phyloP scores from a whole-genome alignment of 2,329 filamentous ascomycete species.

The Trichothecium roseum region DNA sequence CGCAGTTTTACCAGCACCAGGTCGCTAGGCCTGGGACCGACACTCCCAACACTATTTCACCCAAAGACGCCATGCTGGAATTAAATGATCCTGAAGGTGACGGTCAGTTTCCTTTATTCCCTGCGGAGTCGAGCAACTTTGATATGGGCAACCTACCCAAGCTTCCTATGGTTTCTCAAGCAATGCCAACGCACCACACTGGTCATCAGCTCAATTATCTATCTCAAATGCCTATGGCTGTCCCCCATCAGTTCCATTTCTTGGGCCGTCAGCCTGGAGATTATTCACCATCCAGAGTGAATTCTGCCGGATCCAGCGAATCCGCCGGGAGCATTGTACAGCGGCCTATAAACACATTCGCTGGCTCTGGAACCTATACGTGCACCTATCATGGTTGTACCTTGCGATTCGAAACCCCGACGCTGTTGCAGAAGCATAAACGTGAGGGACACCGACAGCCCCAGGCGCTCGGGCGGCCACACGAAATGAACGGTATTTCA shows the following conservation, averaged over 20 bases:
- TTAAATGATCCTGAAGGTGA: conserved; percentile 69
- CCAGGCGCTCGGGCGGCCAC: conserved; percentile 28
- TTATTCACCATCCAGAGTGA: conserved; percentile 23
- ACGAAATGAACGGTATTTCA: conserved; percentile 43
- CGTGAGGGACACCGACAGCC: conserved; percentile 79
- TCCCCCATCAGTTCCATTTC: conserved; percentile 42
- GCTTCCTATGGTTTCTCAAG: conserved; percentile 14
- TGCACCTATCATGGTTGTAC: conserved; percentile 92
- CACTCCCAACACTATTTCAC: conserved; percentile 80
- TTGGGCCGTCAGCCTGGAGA: conserved; percentile 26
- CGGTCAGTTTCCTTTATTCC: conserved; percentile 62
- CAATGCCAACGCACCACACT: neutral
- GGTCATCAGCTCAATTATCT: neutral
- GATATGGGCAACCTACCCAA: conserved; percentile 29
- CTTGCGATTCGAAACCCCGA: conserved; percentile 77
- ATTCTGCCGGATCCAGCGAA: conserved; percentile 30
- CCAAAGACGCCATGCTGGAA: conserved; percentile 82
- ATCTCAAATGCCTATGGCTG: conserved; percentile 19
- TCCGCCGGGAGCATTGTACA: conserved; percentile 22
- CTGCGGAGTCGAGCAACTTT: conserved; percentile 42
- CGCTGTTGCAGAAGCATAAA: conserved; percentile 88
- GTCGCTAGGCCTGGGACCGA: conserved; percentile 28
- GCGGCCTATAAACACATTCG: conserved; percentile 52
- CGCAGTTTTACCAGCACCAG: conserved; percentile 31
- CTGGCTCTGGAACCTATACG: conserved; percentile 83